A percentile compares a stretch with the other conserved stretches of the same genome.
Evolutionary conservation across 139 green algal species (phyloP).

Genomic region (Mesotaenium endlicherianum): DNA sequence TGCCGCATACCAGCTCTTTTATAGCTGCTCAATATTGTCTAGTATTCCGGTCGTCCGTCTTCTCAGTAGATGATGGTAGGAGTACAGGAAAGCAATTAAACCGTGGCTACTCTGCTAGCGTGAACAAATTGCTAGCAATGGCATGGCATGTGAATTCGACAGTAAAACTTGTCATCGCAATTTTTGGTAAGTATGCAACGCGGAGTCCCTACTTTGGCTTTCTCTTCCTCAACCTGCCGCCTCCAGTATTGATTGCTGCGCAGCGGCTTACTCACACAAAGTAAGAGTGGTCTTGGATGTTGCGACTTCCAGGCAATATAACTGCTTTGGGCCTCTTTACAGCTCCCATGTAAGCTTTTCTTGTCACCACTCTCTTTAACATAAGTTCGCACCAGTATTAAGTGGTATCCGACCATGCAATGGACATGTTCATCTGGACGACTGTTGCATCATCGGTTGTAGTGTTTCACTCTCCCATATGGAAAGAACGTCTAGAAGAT

Average conservation of each 20-base stretch:
- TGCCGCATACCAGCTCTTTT: no score
- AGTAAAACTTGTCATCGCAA: slow-evolving; percentile 19
- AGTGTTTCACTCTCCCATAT: background rate
- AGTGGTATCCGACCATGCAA: background rate
- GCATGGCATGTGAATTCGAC: slow-evolving; percentile 2
- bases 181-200: background rate
- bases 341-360: slow-evolving; percentile 4
- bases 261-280: background rate
- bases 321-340: slow-evolving; percentile 15
- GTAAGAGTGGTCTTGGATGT: background rate
- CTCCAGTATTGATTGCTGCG: background rate
- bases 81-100: no score
- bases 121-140: no score
- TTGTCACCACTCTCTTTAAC: background rate
- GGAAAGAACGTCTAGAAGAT: no score
- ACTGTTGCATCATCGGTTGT: background rate
- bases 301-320: slow-evolving; percentile 6
- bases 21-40: no score
- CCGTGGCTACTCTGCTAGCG: no score
- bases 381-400: background rate
- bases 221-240: background rate
- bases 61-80: no score
- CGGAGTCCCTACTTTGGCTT: background rate
- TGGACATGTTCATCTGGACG: background rate
- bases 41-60: no score